Percentiles rank a stretch among this genome's conserved stretches.
phyloP scores from a whole-genome alignment of 2,329 filamentous ascomycete genomes.

The Diplodia scrobiculata region DNA sequence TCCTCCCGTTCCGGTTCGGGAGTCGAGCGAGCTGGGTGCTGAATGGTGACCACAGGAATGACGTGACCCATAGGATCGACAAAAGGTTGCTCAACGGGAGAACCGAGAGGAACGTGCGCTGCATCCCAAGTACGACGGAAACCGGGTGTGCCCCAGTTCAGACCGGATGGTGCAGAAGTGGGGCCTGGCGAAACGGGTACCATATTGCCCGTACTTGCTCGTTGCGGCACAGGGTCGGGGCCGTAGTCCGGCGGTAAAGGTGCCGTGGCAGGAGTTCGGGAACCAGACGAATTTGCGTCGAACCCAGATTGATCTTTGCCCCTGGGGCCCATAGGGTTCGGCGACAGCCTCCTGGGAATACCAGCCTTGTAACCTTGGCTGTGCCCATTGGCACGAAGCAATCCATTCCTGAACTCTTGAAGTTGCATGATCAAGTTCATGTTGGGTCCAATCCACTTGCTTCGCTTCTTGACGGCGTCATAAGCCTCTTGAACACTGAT shows the following conservation, averaged over 20 bases:
- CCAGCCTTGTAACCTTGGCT: constrained; percentile 38
- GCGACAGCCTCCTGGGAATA: constrained; percentile 32
- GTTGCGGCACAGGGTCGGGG: constrained; percentile 52
- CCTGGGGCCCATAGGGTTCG: constrained; percentile 35
- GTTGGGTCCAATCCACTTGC: constrained; percentile 85
- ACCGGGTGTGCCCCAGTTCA: constrained; percentile 39
- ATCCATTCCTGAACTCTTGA: constrained; percentile 69
- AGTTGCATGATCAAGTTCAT: constrained; percentile 91
- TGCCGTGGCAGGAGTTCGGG: constrained; percentile 44
- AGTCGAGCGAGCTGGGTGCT: constrained; percentile 16
- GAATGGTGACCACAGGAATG: constrained; percentile 39
- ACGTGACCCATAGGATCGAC: constrained; percentile 45
- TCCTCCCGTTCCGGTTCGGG: constrained; percentile 12
- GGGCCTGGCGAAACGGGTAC: constrained; percentile 49
- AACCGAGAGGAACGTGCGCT: constrained; percentile 34
- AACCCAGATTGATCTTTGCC: constrained; percentile 38
- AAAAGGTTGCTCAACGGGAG: constrained; percentile 35
- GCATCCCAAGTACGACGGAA: constrained; percentile 48
- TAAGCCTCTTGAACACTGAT: constrained; percentile 82
- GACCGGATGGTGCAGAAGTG: constrained; percentile 44
- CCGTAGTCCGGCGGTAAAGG: constrained; percentile 52
- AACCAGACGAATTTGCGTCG: constrained; percentile 39
- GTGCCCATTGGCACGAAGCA: constrained; percentile 42
- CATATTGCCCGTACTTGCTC: constrained; percentile 49
- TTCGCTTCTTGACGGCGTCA: constrained; percentile 75